Evolutionary conservation across 2,329 filamentous ascomycete genomes (phyloP).

Genomic region (Penicillium occitanis): DNA sequence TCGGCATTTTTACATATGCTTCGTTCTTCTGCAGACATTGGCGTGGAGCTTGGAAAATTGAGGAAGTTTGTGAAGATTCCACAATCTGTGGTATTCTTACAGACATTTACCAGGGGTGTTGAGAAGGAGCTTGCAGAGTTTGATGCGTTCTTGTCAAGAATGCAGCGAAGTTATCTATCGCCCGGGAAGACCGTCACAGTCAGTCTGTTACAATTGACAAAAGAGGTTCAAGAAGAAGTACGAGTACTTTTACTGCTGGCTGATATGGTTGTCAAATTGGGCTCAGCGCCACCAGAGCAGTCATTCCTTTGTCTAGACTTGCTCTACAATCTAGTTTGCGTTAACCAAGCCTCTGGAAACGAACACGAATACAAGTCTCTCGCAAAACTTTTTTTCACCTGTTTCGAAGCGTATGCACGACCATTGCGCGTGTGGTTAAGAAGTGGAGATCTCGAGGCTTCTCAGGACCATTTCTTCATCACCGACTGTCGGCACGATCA

Average conservation of each 20-base stretch:
- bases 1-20: conserved; percentile 35
- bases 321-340: conserved; percentile 68
- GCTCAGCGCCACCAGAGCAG: conserved; percentile 43
- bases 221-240: conserved; percentile 56
- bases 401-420: conserved; percentile 76
- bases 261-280: conserved; percentile 60
- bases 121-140: conserved; percentile 58
- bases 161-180: conserved; percentile 62
- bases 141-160: conserved; percentile 56
- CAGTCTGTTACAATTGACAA: conserved; percentile 64
- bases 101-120: conserved; percentile 69
- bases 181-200: conserved; percentile 57
- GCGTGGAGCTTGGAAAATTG: conserved; percentile 49
- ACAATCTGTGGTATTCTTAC: conserved; percentile 61
- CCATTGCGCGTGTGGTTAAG: conserved; percentile 85
- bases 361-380: conserved; percentile 62
- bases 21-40: conserved; percentile 50
- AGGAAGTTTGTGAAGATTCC: conserved; percentile 49
- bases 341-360: conserved; percentile 69
- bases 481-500: conserved; percentile 56
- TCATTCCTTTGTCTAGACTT: conserved; percentile 76
- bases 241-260: conserved; percentile 61
- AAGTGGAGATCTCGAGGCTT: conserved; percentile 65
- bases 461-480: conserved; percentile 75
- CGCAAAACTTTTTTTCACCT: conserved; percentile 71